These are phyloP conservation scores for Lentinula detonsa DNA, from an alignment of 768 basidiomycete genomes.

Conservation along the genomic window DNA sequence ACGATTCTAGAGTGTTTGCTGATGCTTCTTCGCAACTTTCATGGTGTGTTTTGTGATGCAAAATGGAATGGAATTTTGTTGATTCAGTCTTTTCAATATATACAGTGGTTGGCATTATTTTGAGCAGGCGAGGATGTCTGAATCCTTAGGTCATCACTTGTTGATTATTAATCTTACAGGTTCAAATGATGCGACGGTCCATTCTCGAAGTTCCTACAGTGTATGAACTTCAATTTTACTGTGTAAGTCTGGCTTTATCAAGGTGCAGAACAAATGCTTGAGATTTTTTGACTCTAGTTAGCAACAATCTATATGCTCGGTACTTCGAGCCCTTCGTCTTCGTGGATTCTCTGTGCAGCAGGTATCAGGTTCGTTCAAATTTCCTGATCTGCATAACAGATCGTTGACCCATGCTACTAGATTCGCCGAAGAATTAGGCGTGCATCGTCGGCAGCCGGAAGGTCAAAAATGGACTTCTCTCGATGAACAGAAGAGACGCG, in stretches of 20 bases:
- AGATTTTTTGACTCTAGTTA: conserved; percentile 14
- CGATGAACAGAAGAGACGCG: conserved; percentile 44
- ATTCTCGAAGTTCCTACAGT: conserved; percentile 25
- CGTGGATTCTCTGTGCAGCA: conserved; percentile 40
- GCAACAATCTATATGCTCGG: conserved; percentile 26
- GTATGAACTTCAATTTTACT: conserved; percentile 34
- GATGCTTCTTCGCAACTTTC: conserved; percentile 19
- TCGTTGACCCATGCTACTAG: conserved; percentile 20
- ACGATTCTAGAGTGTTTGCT: conserved; percentile 34
- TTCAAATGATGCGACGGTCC: conserved; percentile 24
- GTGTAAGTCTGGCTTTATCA: conserved; percentile 16
- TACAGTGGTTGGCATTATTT: conserved; percentile 36
- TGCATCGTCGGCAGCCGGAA: conserved; percentile 31
- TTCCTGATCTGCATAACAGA: neutral
- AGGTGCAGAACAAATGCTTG: neutral
- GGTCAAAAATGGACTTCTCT: conserved; percentile 20
- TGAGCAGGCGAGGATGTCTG: conserved; percentile 15
- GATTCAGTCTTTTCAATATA: neutral
- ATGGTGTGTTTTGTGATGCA: conserved; percentile 7
- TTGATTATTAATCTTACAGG: neutral
- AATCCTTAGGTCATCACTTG: neutral
- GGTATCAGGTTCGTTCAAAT: conserved; percentile 23
- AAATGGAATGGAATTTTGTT: neutral
- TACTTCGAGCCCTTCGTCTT: conserved; percentile 27
- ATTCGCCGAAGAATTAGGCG: conserved; percentile 41